Evolutionary conservation across 257 asterid species (phyloP), one percentile per base, ranked within the genome.

Genomic region (Osmanthus fragrans): DNA sequence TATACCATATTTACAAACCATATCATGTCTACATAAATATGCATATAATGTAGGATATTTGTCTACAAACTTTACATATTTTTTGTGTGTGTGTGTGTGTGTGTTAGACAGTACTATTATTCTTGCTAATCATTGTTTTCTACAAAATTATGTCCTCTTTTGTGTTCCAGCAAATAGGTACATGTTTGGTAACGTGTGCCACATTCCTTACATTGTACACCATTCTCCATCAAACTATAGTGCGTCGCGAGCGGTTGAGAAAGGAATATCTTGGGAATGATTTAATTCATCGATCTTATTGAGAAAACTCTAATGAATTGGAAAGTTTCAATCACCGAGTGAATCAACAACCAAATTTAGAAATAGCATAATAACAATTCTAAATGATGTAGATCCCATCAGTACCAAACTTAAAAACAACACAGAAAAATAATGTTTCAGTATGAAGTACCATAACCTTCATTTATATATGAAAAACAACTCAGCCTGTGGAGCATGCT

Each of bases 401-500:
- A 25, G 69, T 63, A 25, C 16, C 33, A 23, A n/a, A 58, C 27
- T 58, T 47, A 4, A 47, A 16, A 47, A 21, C 29, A n/a, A 23
- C 4, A 58, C 7, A 23, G 66, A 1, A 58, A n/a, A n/a, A 56
- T 15, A 47, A 15, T 65, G 7, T 49, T 34, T 15, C 40, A 29
- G 54, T 16, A 12, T 19, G 47, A 18, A 54, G 69, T 33, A 32
- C 34, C 51, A 6, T 33, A 63, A 8, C 16, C 18, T 23, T 63
- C 2, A 63, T 63, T 23, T 63, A 63, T 63, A 11, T 25, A 27
- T 63, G 36, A 63, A 63, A 63, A 25, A 12, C 36, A 63, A 60
- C 68, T 21, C 68, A 60, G 25, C 15, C 32, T 25, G n/a, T 2
- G 33, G 70, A 77, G 37, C 65, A 64, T 51, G 51, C 83, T 73